Evolutionary conservation across 306 rosid genomes (phyloP), one percentile per base, ranked within the genome.

Genomic region (Cicer bijugum): DNA sequence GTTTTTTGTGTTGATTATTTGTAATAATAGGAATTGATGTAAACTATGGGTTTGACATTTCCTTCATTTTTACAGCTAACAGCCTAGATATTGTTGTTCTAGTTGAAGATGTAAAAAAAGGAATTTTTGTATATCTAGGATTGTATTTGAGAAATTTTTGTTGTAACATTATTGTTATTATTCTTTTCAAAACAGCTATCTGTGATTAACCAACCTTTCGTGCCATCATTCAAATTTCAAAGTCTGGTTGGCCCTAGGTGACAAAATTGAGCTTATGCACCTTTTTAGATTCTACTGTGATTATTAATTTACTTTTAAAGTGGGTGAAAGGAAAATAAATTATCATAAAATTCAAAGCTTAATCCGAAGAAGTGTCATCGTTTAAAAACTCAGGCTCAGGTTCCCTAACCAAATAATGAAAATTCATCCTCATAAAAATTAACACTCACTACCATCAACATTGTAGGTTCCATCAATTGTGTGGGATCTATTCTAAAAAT

Each of bases 1-100:
- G 91, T 87, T 84, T 83, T 63, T 56, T 81, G 8, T 83, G 89
- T 76, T 91, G 91, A 89, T 82, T 84, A 35, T 82, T 84, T 84
- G 61, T 16, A 16, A 68, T 12, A 12, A 53, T 64, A 45, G 63
- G 4, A 62, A 82, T 15, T 52, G 44, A 51, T 77, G 83, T 86
- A 81, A 51, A 71, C 78, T 45, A 70, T 69, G 66, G 16, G 56
- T 33, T 61, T 33, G 14, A 38, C 64, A 63, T 44, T 64, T 52
- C 9, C 15, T 44, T 53, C 44, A 20, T 48, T 56, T 72, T 44
- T 76, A 68, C 83, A 44, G 68, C 78, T 67, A 52, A 60, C 66
- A 63, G 37, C 52, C 78, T 62, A 76, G 47, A 56, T 15, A 51
- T 67, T 50, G 47, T 10, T 70, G 69, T 74, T 69, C 48, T 63